Evolutionary conservation across 1,284 basidiomycete species (phyloP).

Genomic region (Cronartium quercuum): DNA sequence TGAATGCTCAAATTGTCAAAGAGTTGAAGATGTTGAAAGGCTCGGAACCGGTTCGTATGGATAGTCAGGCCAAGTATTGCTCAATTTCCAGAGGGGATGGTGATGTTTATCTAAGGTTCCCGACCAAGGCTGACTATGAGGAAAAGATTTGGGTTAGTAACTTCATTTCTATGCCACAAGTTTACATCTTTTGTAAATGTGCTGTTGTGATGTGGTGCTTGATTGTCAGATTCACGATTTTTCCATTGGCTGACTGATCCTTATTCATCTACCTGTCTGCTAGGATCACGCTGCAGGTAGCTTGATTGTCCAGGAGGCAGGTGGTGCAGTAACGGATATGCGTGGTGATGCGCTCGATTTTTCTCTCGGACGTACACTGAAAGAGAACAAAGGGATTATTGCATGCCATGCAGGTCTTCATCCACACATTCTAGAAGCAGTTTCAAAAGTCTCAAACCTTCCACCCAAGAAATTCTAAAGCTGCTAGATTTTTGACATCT

Average conservation of each 20-base stretch:
- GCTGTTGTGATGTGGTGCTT: conserved; percentile 10
- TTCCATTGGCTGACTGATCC: conserved; percentile 1
- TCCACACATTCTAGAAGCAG: conserved; percentile 63
- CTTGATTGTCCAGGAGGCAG: conserved; percentile 80
- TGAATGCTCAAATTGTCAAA: conserved; percentile 63
- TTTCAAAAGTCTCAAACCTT: conserved; percentile 59
- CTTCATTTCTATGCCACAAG: neutral
- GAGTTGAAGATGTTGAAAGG: conserved; percentile 64
- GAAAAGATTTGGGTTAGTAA: conserved; percentile 80
- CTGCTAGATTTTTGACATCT: no score
- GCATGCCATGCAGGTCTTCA: conserved; percentile 67
- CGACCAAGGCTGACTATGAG: conserved; percentile 65
- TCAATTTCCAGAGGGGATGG: conserved; percentile 82
- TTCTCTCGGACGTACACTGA: conserved; percentile 75
- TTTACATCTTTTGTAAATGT: neutral
- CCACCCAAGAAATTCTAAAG: no score
- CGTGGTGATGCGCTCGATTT: conserved; percentile 75
- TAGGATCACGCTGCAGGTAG: conserved; percentile 87
- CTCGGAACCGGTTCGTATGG: conserved; percentile 75
- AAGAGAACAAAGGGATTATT: conserved; percentile 77
- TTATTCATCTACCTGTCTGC: neutral
- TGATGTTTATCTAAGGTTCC: conserved; percentile 82
- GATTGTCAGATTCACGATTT: conserved; percentile 12
- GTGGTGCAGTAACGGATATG: conserved; percentile 77
- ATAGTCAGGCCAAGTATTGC: conserved; percentile 94